phyloP scores from a whole-genome alignment of 2,329 filamentous ascomycete genomes.

The Pseudodiploospora longispora region DNA sequence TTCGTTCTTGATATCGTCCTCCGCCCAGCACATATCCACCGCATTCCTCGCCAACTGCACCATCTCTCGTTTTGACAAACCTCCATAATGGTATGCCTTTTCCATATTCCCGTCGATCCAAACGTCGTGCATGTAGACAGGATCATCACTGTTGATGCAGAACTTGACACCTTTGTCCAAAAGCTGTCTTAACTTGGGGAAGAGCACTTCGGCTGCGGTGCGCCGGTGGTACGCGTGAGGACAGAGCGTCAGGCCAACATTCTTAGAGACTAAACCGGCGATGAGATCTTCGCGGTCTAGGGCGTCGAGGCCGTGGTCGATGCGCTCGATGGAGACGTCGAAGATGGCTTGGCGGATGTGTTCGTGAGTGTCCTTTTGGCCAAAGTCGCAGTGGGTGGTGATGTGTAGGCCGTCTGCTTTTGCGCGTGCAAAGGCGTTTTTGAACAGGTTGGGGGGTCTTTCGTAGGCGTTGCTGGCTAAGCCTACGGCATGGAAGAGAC shows the following conservation, averaged over 20 bases:
- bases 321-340: slow-evolving; percentile 50
- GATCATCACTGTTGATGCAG: slow-evolving; percentile 67
- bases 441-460: slow-evolving; percentile 36
- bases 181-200: slow-evolving; percentile 48
- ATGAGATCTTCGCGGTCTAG: slow-evolving; percentile 51
- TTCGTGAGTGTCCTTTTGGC: slow-evolving; percentile 37
- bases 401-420: slow-evolving; percentile 32
- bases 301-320: slow-evolving; percentile 65
- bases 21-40: slow-evolving; percentile 39
- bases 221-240: slow-evolving; percentile 31
- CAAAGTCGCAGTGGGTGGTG: slow-evolving; percentile 44
- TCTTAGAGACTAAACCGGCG: slow-evolving; percentile 43
- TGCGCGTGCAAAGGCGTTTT: slow-evolving; percentile 28
- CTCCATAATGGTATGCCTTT: slow-evolving; percentile 32
- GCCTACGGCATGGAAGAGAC: slow-evolving; percentile 36
- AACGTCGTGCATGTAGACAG: slow-evolving; percentile 58
- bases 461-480: slow-evolving; percentile 39
- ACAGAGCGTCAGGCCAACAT: slow-evolving; percentile 59
- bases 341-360: slow-evolving; percentile 55
- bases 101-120: slow-evolving; percentile 41
- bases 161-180: slow-evolving; percentile 58
- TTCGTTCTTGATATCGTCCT: slow-evolving; percentile 25
- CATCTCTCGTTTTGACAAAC: slow-evolving; percentile 33
- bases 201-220: slow-evolving; percentile 33
- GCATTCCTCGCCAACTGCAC: slow-evolving; percentile 33